A percentile compares a stretch with the other conserved stretches of the same genome.
These are phyloP conservation scores for Chrysanthemum seticuspe DNA, from an alignment of 129 eudicot species.

Conservation along the genomic window DNA sequence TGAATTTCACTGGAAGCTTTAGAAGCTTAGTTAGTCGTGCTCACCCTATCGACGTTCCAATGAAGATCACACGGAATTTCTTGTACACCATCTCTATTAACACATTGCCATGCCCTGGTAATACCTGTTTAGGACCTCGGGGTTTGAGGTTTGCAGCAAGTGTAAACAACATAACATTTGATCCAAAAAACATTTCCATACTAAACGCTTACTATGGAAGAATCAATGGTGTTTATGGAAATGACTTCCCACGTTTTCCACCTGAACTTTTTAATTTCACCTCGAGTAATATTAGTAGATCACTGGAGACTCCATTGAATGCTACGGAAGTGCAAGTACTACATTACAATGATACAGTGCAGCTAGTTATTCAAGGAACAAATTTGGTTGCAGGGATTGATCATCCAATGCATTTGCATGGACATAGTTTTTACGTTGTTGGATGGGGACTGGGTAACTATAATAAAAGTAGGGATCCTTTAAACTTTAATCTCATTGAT, in stretches of 20 bases:
- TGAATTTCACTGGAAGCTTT: constrained; percentile 19
- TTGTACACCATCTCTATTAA: constrained; percentile 14
- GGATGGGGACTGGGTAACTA: constrained; percentile 63
- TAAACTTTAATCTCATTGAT: constrained; percentile 50
- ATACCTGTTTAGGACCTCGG: constrained; percentile 25
- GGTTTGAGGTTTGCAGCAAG: constrained; percentile 37
- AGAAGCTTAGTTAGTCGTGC: constrained; percentile 19
- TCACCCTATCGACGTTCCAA: constrained; percentile 23
- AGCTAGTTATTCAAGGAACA: constrained; percentile 57
- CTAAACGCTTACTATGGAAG: constrained; percentile 39
- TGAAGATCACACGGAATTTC: constrained; percentile 21
- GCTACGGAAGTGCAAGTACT: constrained; percentile 35
- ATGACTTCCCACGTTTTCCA: constrained; percentile 43
- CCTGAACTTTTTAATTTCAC: constrained; percentile 48
- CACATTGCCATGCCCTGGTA: constrained; percentile 18
- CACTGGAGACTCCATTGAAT: constrained; percentile 19
- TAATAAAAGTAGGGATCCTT: constrained; percentile 34
- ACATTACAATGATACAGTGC: constrained; percentile 33
- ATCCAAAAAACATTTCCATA: constrained; percentile 20
- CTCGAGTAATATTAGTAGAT: constrained; percentile 2
- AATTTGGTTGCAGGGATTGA: constrained; percentile 27
- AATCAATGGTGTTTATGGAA: constrained; percentile 37
- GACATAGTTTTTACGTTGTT: constrained; percentile 60
- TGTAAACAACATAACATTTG: constrained; percentile 40
- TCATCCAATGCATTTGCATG: constrained; percentile 61